Conservation (phyloP, 768 basidiomycete genomes). For the Hygrophoropsis aurantiaca region DNA sequence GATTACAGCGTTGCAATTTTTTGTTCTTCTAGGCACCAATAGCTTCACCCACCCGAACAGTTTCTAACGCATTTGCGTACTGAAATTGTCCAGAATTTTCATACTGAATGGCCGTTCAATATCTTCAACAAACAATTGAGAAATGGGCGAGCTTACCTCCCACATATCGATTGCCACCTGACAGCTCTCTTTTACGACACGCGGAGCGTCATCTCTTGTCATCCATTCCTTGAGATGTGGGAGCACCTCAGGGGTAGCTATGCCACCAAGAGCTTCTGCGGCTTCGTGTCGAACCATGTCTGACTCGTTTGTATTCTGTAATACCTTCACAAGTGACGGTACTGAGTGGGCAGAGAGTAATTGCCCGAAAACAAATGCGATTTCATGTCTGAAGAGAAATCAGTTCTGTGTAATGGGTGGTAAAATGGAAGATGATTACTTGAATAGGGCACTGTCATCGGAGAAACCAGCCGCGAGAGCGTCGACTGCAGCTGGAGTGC, state of each 20-base stretch:
- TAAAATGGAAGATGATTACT: slow-evolving; percentile 45
- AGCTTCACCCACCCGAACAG: slow-evolving; percentile 1
- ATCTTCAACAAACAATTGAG: slow-evolving; percentile 2
- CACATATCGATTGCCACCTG: slow-evolving; percentile 97
- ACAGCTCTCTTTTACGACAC: slow-evolving; percentile 93
- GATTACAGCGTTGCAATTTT: neutral
- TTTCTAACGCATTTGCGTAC: slow-evolving; percentile 59
- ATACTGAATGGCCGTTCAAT: slow-evolving; percentile 42
- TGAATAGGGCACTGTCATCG: slow-evolving; percentile 90
- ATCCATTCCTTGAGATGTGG: slow-evolving; percentile 87
- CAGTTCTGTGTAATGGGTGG: neutral
- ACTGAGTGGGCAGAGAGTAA: slow-evolving; percentile 87
- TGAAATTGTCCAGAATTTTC: slow-evolving; percentile 83
- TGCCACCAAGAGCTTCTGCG: slow-evolving; percentile 97
- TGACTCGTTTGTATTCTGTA: slow-evolving; percentile 71
- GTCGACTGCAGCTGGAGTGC: slow-evolving; percentile 78
- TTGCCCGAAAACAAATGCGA: slow-evolving; percentile 98
- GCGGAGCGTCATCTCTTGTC: slow-evolving; percentile 71
- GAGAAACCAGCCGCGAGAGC: slow-evolving; percentile 89
- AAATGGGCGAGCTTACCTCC: slow-evolving; percentile 58
- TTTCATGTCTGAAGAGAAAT: slow-evolving; percentile 75
- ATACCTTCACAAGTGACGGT: slow-evolving; percentile 75
- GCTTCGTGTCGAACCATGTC: slow-evolving; percentile 99
- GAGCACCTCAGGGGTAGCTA: slow-evolving; percentile 89
- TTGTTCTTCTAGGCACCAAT: slow-evolving; percentile 15